These are phyloP conservation scores for Brassica nigra DNA, from an alignment of 345 rosid genomes.

Conservation along the genomic window DNA sequence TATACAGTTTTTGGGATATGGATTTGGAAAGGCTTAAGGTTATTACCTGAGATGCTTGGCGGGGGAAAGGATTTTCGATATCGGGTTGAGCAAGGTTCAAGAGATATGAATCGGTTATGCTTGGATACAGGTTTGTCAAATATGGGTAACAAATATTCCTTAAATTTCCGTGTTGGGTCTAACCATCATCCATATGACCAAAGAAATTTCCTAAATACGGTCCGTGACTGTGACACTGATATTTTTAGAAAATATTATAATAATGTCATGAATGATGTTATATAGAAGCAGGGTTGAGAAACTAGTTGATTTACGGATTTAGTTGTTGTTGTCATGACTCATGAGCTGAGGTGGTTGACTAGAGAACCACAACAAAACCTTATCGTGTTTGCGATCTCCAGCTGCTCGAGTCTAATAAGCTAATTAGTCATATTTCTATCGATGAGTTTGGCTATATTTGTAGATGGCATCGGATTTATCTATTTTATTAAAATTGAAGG, in stretches of 20 bases:
- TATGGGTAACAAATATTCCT: background rate
- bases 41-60: too few species aligned
- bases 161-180: background rate
- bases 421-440: background rate
- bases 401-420: background rate
- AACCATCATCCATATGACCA: background rate
- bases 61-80: too few species aligned
- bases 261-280: background rate
- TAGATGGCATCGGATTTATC: background rate
- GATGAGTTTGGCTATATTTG: background rate
- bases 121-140: too few species aligned
- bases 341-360: background rate
- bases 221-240: background rate
- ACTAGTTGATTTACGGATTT: background rate
- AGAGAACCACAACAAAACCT: background rate
- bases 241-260: background rate
- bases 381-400: background rate
- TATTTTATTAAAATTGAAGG: too few species aligned
- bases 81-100: too few species aligned
- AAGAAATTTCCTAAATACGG: too few species aligned
- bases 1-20: too few species aligned
- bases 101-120: too few species aligned
- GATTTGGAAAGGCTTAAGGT: too few species aligned
- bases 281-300: too few species aligned
- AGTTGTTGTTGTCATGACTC: background rate